A percentile compares a stretch with the other conserved stretches of the same genome.
phyloP scores from a whole-genome alignment of 768 basidiomycete species.

The Tricholoma sp. region DNA sequence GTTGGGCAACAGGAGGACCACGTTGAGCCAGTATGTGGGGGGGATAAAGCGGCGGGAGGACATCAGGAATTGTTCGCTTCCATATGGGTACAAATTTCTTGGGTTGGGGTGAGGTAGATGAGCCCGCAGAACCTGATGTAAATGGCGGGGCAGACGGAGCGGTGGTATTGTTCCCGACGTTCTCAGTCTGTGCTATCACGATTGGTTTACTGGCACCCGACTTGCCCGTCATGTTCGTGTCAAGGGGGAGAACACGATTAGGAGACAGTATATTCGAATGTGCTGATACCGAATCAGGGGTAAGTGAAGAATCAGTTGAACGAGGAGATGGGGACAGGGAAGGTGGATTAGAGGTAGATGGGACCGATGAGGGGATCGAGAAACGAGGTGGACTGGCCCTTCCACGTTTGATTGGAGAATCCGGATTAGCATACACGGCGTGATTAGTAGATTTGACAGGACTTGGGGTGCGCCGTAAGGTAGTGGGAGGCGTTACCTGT shows the following conservation, averaged over 20 bases:
- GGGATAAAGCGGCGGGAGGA: slow-evolving; percentile 22
- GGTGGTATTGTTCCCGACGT: not conserved
- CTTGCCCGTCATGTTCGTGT: not conserved
- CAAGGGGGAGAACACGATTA: slow-evolving; percentile 2
- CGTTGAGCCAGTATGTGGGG: slow-evolving; percentile 16
- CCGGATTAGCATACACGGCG: not conserved
- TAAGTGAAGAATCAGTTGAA: slow-evolving; percentile 14
- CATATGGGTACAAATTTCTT: slow-evolving; percentile 37
- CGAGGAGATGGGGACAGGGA: slow-evolving; percentile 12
- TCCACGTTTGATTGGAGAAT: slow-evolving; percentile 10
- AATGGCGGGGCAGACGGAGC: slow-evolving; percentile 22
- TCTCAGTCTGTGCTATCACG: not conserved
- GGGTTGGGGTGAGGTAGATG: slow-evolving; percentile 3
- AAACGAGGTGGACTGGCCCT: slow-evolving; percentile 20
- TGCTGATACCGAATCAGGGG: slow-evolving; percentile 5
- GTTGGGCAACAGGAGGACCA: slow-evolving; percentile 7
- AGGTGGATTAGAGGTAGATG: slow-evolving; percentile 15
- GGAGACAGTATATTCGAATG: slow-evolving; percentile 8
- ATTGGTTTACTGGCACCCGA: not conserved
- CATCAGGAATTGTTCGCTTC: slow-evolving; percentile 32
- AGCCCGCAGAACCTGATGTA: slow-evolving; percentile 19
- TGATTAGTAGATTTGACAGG: slow-evolving; percentile 13
- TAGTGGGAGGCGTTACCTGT: not conserved
- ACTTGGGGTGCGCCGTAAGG: slow-evolving; percentile 10
- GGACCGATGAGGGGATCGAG: slow-evolving; percentile 11